Conservation (phyloP, 768 basidiomycete species). For the Russula emetica region DNA sequence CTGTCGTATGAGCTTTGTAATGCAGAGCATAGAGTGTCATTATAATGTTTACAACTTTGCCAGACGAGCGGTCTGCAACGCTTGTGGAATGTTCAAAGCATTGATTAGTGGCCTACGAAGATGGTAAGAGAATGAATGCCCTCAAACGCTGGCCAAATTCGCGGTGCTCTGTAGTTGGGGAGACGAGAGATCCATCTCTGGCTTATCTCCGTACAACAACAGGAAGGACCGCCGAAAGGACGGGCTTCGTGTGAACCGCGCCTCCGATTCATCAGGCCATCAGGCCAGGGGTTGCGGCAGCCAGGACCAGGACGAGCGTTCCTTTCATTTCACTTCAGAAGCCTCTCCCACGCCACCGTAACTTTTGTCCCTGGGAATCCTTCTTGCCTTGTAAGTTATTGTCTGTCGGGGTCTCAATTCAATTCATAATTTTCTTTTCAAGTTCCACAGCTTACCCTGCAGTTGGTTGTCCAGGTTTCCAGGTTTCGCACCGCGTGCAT, state of each 20-base stretch:
- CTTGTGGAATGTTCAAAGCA: not conserved
- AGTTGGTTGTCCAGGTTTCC: not conserved
- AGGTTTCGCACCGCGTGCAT: not conserved
- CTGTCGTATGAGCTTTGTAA: slow-evolving; percentile 34
- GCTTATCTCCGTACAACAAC: slow-evolving; percentile 16
- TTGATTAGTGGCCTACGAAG: too few relatives aligned
- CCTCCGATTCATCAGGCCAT: not conserved
- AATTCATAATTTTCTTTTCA: not conserved
- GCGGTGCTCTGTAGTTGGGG: not conserved
- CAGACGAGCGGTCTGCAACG: not conserved
- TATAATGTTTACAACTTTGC: not conserved
- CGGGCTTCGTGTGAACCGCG: not conserved
- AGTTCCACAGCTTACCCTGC: too few relatives aligned
- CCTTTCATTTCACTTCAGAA: too few relatives aligned
- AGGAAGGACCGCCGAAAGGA: slow-evolving; percentile 3
- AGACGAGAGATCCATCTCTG: slow-evolving; percentile 7
- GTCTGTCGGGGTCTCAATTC: not conserved
- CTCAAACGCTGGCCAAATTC: not conserved
- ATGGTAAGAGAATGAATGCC: not conserved
- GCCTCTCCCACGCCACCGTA: too few relatives aligned
- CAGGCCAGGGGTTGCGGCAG: too few relatives aligned
- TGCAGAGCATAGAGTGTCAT: slow-evolving; percentile 7
- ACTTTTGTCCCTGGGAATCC: not conserved
- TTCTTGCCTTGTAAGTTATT: not conserved
- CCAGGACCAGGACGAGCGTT: not conserved